A percentile compares a stretch with the other conserved stretches of the same genome.
phyloP scores from a whole-genome alignment of 441 rosid genomes.

The Aquilaria agallochum region DNA sequence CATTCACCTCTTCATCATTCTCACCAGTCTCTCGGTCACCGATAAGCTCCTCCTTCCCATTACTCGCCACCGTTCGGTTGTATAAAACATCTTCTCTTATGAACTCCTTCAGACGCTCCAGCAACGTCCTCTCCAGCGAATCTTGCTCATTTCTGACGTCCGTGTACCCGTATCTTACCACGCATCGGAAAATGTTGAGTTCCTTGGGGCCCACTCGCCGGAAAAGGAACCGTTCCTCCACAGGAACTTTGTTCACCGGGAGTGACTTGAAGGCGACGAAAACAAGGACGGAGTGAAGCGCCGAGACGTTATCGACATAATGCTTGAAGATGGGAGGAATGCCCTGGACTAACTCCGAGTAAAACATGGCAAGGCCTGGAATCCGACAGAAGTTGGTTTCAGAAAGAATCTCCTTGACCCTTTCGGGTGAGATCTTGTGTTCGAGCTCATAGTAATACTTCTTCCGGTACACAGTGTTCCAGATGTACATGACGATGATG shows the following conservation, averaged over 20 bases:
- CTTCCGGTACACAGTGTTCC: slow-evolving; percentile 43
- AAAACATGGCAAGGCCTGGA: slow-evolving; percentile 53
- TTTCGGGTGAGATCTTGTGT: slow-evolving; percentile 38
- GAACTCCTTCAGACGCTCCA: slow-evolving; percentile 38
- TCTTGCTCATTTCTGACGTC: slow-evolving; percentile 36
- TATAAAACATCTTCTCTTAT: slow-evolving; percentile 20
- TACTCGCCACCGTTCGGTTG: neutral
- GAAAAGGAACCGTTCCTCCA: slow-evolving; percentile 37
- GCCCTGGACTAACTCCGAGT: slow-evolving; percentile 50
- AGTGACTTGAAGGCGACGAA: slow-evolving; percentile 48
- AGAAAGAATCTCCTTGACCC: slow-evolving; percentile 20
- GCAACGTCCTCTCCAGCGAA: slow-evolving; percentile 34
- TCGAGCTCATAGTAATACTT: slow-evolving; percentile 48
- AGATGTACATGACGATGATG: slow-evolving; percentile 37
- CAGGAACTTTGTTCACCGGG: slow-evolving; percentile 34
- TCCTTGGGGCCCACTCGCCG: slow-evolving; percentile 36
- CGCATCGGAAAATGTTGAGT: slow-evolving; percentile 39
- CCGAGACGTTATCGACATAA: slow-evolving; percentile 38
- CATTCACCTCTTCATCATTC: neutral
- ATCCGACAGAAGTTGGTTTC: slow-evolving; percentile 21
- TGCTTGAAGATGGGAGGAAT: slow-evolving; percentile 52
- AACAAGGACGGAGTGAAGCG: slow-evolving; percentile 36
- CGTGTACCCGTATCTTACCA: slow-evolving; percentile 47
- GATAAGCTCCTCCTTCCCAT: neutral
- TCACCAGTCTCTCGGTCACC: neutral